Base-by-base conservation (phyloP, 129 eudicot species). In the Flaveria linearis region DNA sequence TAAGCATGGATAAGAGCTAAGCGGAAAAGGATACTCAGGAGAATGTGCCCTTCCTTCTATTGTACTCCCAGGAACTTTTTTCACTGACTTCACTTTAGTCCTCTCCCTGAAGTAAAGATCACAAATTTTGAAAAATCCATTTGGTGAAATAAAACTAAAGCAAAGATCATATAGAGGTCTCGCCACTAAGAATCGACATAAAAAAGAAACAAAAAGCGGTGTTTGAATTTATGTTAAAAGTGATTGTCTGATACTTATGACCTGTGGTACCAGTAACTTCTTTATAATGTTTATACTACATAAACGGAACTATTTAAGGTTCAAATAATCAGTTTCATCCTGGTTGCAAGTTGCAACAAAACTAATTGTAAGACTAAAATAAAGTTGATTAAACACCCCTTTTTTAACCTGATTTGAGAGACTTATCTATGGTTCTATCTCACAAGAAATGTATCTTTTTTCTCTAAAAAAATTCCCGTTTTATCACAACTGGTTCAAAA, bases 11-110 rank as follows among this genome's bases (percentile, higher is more conserved):
- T 33, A 42, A 49, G 30, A 53, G 47, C 12, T 10, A 42, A 71
- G 77, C n/a, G 12, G 18, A 28, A 36, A 68, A 86, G 89, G 86
- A 88, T 88, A 87, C 95, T 75, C 76, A 18, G 84, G 80, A 53
- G 87, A 87, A 63, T 84, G 74, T 68, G 87, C 70, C 72, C 73
- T 78, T 60, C 83, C 95, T 51, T 93, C 98, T 8, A 65, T 62
- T 65, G 87, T 82, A 82, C 68, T 75, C 70, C 88, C 65, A 26
- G 76, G 84, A 58, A 68, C 87, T 45, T 80, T 76, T 78, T 67
- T 84, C 67, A 69, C 56, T 5, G 88, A 64, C 81, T 83, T 86
- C 75, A 72, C 68, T 71, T 80, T 92, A 56, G 76, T n/a, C 81
- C 86, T 86, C 74, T 81, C 92, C 79, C 98, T 93, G 89, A 63